Percentiles rank a stretch among this genome's conserved stretches.
Evolutionary conservation across 2,329 filamentous ascomycete species (phyloP).

Genomic region (Colletotrichum shisoi): DNA sequence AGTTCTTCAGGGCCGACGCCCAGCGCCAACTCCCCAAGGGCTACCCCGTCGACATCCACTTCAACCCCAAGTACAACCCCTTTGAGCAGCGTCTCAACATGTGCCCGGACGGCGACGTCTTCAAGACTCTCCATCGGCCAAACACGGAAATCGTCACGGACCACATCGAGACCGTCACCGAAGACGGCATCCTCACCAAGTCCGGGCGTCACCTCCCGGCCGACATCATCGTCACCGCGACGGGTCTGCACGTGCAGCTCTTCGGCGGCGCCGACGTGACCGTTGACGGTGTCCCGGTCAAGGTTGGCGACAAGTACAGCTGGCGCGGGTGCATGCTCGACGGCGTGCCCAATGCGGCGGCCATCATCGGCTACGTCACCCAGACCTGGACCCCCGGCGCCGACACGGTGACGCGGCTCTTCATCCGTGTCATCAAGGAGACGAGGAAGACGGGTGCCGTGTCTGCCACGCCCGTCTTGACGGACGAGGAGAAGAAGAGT

Average conservation of each 20-base stretch:
- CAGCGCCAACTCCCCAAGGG: conserved; percentile 60
- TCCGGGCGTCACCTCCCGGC: conserved; percentile 62
- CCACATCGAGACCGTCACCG: conserved; percentile 60
- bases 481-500: conserved; percentile 28
- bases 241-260: conserved; percentile 68
- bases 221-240: conserved; percentile 75
- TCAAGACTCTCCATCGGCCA: conserved; percentile 55
- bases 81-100: conserved; percentile 81
- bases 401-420: conserved; percentile 59
- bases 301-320: conserved; percentile 60
- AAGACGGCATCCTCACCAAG: conserved; percentile 56
- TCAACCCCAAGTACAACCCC: conserved; percentile 69
- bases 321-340: conserved; percentile 74
- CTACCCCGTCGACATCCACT: conserved; percentile 67
- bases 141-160: conserved; percentile 61
- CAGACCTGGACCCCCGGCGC: conserved; percentile 73
- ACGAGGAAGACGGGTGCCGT: conserved; percentile 51
- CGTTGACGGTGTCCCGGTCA: conserved; percentile 62
- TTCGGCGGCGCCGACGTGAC: conserved; percentile 61
- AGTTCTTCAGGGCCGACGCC: conserved; percentile 57
- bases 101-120: conserved; percentile 66
- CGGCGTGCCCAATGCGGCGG: conserved; percentile 68
- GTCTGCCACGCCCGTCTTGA: conserved; percentile 22
- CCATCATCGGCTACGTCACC: conserved; percentile 71
- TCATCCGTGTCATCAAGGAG: conserved; percentile 59